A percentile compares a stretch with the other conserved stretches of the same genome.
phyloP scores from a whole-genome alignment of 1,284 basidiomycete species.

The Amylostereum areolatum region DNA sequence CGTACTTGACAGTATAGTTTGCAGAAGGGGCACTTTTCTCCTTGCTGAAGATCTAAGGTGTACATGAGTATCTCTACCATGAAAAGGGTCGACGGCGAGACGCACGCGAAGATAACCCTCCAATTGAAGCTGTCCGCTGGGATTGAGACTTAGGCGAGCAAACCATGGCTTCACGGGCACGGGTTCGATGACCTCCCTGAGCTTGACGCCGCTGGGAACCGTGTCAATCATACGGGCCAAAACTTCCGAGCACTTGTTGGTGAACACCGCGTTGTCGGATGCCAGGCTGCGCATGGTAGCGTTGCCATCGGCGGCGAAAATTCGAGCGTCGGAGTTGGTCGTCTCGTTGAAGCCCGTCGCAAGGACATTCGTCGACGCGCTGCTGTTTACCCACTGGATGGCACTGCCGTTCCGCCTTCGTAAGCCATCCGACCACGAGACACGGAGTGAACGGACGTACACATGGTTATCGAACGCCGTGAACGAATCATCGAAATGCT shows the following conservation, averaged over 20 bases:
- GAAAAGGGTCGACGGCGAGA: too few species aligned
- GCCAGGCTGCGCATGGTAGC: conserved; percentile 18
- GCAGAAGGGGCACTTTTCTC: too few species aligned
- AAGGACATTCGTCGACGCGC: conserved; percentile 13
- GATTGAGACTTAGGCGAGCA: too few species aligned
- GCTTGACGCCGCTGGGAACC: conserved; percentile 15
- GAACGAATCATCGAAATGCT: conserved; percentile 12
- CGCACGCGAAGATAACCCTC: too few species aligned
- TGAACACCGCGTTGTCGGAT: conserved; percentile 7
- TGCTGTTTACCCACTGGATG: conserved; percentile 12
- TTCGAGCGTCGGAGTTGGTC: conserved; percentile 15
- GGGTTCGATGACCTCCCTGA: conserved; percentile 17
- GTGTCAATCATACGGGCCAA: conserved; percentile 22
- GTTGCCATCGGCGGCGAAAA: conserved; percentile 20
- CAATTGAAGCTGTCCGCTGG: too few species aligned
- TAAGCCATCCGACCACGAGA: conserved; percentile 1
- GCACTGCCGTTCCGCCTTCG: conserved; percentile 8
- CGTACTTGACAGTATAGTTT: too few species aligned
- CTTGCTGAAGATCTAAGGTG: too few species aligned
- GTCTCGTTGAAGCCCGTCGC: conserved; percentile 14
- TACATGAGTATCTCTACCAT: too few species aligned
- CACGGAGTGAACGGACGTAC: conserved; percentile 12
- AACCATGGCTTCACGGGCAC: conserved; percentile 15
- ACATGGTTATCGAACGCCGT: conserved; percentile 13
- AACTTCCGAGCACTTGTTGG: conserved; percentile 13